Evolutionary conservation across 805 yeast genomes (phyloP), one percentile per base, ranked within the genome.

Genomic region (Maudiozyma pseudohumilis): DNA sequence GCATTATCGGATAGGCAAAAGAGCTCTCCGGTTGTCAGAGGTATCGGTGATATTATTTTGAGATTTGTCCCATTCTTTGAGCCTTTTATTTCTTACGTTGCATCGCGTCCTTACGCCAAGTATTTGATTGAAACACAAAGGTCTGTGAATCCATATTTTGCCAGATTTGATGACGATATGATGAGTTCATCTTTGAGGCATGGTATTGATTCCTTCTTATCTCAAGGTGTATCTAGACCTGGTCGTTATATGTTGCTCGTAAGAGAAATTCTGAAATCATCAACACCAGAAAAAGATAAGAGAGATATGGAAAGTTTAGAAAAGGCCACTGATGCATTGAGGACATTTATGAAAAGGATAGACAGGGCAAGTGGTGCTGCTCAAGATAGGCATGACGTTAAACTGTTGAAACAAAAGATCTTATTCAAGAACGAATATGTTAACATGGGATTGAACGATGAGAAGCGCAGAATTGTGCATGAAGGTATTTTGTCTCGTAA

Each of bases 71-170:
- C 92, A 5, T 74, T 74, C 40, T 88, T 92, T 59, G 95, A 88
- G 45, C 95, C 97, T 3, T 92, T 89, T 61, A 80, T 92, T 29
- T 74, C 80, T 31, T 92, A 92, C 59, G 94, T 95, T 41, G 96
- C 96, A 12, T 87, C 89, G 38, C 89, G 92, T 57, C 85, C 89
- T 34, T 87, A 86, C 64, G 97, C 96, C 5, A 86, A 87, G 59
- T 87, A 86, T 58, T 95, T 89, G 59, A 85, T 86, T 60, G 97
- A 92, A 62, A 71, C 96, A 34, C 97, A 89, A 56, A 84, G 87
- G 59, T 78, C 86, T 35, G 83, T 82, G 22, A 92, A 92, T 60
- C 80, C 94, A 34, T 74, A 82, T 43, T 89, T 92, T 65, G 88
- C 94, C n/a, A 68, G 92, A 52, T 92, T 92, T 59, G 84, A 89